phyloP scores from a whole-genome alignment of 1,284 basidiomycete genomes.

The Leccinum solheimii region DNA sequence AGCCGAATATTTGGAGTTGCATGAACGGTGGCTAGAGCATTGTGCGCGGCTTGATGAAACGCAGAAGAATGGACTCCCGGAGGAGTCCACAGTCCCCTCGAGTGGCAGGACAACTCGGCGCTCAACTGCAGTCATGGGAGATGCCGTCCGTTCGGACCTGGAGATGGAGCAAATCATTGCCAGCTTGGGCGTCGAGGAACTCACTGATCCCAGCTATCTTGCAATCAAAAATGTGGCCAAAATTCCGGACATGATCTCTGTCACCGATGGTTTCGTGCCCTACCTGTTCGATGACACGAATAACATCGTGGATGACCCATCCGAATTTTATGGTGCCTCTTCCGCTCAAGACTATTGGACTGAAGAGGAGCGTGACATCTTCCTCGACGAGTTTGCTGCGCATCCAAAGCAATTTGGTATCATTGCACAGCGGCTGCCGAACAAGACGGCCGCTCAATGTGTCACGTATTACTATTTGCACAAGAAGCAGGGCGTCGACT shows the following conservation, averaged over 20 bases:
- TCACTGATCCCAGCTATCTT: conserved; percentile 87
- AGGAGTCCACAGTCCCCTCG: conserved; percentile 49
- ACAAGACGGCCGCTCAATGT: conserved; percentile 90
- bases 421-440: conserved; percentile 78
- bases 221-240: conserved; percentile 86
- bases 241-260: conserved; percentile 90
- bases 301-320: conserved; percentile 76
- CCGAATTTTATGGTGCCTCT: conserved; percentile 72
- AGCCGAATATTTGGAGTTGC: conserved; percentile 66
- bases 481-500: conserved; percentile 87
- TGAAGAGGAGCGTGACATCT: conserved; percentile 78
- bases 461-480: conserved; percentile 94
- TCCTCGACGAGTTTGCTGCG: conserved; percentile 80
- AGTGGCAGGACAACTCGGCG: conserved; percentile 69
- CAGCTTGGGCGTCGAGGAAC: conserved; percentile 88
- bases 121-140: conserved; percentile 71
- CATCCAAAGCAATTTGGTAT: conserved; percentile 93
- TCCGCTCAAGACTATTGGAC: conserved; percentile 85
- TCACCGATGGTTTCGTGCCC: conserved; percentile 60
- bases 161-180: conserved; percentile 98
- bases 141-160: conserved; percentile 91
- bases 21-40: conserved; percentile 71
- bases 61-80: conserved; percentile 32
- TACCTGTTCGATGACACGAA: conserved; percentile 84
- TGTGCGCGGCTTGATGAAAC: conserved; percentile 63